phyloP scores from a whole-genome alignment of 805 yeast species.

The Nakazawaea peltata region DNA sequence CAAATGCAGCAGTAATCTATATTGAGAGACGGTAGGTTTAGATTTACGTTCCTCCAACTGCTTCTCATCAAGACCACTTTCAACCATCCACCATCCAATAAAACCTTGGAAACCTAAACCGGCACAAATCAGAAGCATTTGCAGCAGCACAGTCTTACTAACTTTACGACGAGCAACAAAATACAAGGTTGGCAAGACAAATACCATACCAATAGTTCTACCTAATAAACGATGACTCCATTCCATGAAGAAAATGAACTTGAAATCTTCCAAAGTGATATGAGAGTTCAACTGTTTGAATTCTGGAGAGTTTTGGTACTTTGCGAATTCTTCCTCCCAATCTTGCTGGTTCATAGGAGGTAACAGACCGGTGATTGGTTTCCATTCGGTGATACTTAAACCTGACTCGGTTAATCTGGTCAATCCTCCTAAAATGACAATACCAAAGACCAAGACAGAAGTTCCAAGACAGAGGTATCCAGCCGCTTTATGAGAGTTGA shows the following conservation, averaged over 20 bases:
- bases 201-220: constrained; percentile 76
- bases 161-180: constrained; percentile 63
- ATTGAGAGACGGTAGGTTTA: constrained; percentile 97
- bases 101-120: constrained; percentile 90
- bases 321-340: constrained; percentile 80
- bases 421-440: constrained; percentile 92
- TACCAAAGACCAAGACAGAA: constrained; percentile 85
- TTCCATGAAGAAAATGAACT: constrained; percentile 93
- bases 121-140: constrained; percentile 65
- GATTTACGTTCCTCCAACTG: constrained; percentile 72
- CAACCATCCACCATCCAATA: constrained; percentile 99
- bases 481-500: constrained; percentile 47
- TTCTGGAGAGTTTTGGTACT: constrained; percentile 85
- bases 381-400: constrained; percentile 95
- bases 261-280: constrained; percentile 84
- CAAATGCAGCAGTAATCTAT: constrained; percentile 86
- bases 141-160: constrained; percentile 55
- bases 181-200: constrained; percentile 79
- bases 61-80: constrained; percentile 82
- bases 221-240: constrained; percentile 96
- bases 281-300: constrained; percentile 84
- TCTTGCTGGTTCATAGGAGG: constrained; percentile 80
- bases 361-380: constrained; percentile 89
- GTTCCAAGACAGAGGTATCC: constrained; percentile 88
- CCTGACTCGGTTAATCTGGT: constrained; percentile 96